These are phyloP conservation scores for Glycine tomentella DNA, from an alignment of 306 rosid species.

Conservation along the genomic window DNA sequence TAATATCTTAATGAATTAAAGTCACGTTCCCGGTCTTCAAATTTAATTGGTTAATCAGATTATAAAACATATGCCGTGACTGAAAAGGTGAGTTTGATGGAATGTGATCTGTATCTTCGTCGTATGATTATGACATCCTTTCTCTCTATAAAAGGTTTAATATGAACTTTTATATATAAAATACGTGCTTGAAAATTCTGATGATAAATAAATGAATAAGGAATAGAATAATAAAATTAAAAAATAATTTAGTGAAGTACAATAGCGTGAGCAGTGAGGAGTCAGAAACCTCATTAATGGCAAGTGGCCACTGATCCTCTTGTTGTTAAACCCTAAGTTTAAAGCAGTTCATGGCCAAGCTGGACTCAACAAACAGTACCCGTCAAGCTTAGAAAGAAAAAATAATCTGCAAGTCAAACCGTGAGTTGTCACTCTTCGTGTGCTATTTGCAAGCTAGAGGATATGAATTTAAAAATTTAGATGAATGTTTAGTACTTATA, in stretches of 20 bases:
- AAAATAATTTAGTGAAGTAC: conserved; percentile 4
- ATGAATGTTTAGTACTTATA: too few relatives aligned
- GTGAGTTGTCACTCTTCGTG: conserved; percentile 17
- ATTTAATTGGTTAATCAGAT: background rate
- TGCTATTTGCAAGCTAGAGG: too few relatives aligned
- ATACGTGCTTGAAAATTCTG: background rate
- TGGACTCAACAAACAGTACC: background rate
- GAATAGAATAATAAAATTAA: background rate
- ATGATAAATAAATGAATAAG: background rate
- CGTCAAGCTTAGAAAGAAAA: background rate
- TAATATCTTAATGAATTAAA: background rate
- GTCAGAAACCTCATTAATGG: background rate
- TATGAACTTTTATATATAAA: background rate
- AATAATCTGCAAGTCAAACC: conserved; percentile 12
- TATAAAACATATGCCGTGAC: background rate
- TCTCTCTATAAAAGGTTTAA: background rate
- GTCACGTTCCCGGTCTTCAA: background rate
- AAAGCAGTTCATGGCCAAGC: conserved; percentile 2
- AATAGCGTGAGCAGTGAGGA: background rate
- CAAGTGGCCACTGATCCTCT: conserved; percentile 15
- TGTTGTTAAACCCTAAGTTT: background rate
- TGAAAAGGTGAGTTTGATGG: background rate
- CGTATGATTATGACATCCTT: background rate
- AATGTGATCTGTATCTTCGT: conserved; percentile 2
- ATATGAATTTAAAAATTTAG: too few relatives aligned